phyloP scores from a whole-genome alignment of 495 filamentous ascomycete species.

The Oleoguttula mirabilis region DNA sequence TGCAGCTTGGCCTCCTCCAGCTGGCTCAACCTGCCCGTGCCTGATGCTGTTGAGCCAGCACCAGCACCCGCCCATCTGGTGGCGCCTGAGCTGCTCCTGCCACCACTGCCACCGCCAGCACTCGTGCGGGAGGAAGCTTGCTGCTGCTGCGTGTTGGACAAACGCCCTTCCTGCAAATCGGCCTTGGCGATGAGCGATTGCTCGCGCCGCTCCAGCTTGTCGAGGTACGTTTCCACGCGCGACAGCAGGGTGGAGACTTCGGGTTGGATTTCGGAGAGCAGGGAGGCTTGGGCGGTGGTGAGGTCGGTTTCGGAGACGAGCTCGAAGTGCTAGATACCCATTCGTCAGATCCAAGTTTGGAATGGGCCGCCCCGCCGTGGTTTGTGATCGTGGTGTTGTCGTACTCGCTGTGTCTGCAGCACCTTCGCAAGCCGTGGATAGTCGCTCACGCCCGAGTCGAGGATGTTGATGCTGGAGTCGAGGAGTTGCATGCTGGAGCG shows the following conservation, averaged over 20 bases:
- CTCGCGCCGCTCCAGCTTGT: slow-evolving; percentile 59
- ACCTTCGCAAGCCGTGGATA: slow-evolving; percentile 63
- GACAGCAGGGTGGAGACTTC: slow-evolving; percentile 56
- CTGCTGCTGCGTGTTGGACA: too few relatives aligned
- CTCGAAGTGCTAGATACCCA: slow-evolving; percentile 76
- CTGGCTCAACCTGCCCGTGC: slow-evolving; percentile 19
- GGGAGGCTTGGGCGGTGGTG: slow-evolving; percentile 51
- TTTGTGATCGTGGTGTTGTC: slow-evolving; percentile 18
- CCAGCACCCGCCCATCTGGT: slow-evolving; percentile 17
- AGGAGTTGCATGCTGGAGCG: slow-evolving; percentile 59
- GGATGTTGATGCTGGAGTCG: slow-evolving; percentile 58
- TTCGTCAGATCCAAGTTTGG: too few relatives aligned
- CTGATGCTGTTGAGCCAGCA: slow-evolving; percentile 7
- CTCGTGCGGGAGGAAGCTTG: too few relatives aligned
- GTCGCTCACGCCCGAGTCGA: slow-evolving; percentile 59
- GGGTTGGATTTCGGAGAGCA: slow-evolving; percentile 61
- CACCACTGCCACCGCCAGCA: slow-evolving; percentile 12
- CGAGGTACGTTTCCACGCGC: slow-evolving; percentile 55
- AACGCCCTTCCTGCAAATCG: slow-evolving; percentile 58
- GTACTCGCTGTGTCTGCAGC: slow-evolving; percentile 56
- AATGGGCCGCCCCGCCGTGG: too few relatives aligned
- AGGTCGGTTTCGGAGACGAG: slow-evolving; percentile 59
- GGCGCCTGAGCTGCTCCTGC: slow-evolving; percentile 9
- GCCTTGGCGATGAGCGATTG: slow-evolving; percentile 55
- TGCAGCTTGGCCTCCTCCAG: slow-evolving; percentile 47